These are phyloP conservation scores for Botryococcus braunii DNA, from an alignment of 163 green algal species.

Conservation along the genomic window DNA sequence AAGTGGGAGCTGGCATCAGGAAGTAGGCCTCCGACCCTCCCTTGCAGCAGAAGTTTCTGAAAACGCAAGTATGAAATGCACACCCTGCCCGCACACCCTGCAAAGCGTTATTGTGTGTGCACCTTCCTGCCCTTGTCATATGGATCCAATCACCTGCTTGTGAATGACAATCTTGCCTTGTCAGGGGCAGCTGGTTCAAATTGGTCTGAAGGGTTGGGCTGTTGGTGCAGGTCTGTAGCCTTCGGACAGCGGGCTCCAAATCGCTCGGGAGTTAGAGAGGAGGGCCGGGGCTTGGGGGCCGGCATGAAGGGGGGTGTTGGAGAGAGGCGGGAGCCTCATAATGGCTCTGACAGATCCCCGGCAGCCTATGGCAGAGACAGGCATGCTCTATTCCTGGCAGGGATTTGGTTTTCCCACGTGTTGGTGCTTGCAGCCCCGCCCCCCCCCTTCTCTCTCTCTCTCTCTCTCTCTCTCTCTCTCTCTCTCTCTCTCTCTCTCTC, in stretches of 20 bases:
- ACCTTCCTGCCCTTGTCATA: too few relatives aligned
- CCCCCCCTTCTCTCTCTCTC: not conserved
- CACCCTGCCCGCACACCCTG: too few relatives aligned
- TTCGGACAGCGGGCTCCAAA: conserved; percentile 89
- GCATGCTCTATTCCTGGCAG: not conserved
- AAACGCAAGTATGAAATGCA: too few relatives aligned
- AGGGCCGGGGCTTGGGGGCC: conserved; percentile 34
- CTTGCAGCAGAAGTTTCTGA: too few relatives aligned
- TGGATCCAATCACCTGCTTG: too few relatives aligned
- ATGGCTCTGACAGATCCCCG: not conserved
- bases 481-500: not conserved
- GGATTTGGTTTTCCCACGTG: not conserved
- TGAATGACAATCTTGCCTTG: too few relatives aligned
- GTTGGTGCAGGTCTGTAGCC: conserved; percentile 61
- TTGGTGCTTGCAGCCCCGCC: not conserved
- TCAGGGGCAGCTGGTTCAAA: too few relatives aligned
- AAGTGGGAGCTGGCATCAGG: too few relatives aligned
- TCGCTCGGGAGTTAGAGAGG: conserved; percentile 47
- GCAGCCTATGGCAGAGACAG: not conserved
- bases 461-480: not conserved
- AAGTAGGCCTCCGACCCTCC: too few relatives aligned
- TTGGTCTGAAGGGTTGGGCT: too few relatives aligned
- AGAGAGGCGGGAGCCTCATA: not conserved
- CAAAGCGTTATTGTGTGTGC: too few relatives aligned
- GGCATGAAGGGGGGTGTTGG: conserved; percentile 21